These are phyloP conservation scores for Arctostaphylos glauca DNA, from an alignment of 148 eudicot genomes.

Conservation along the genomic window DNA sequence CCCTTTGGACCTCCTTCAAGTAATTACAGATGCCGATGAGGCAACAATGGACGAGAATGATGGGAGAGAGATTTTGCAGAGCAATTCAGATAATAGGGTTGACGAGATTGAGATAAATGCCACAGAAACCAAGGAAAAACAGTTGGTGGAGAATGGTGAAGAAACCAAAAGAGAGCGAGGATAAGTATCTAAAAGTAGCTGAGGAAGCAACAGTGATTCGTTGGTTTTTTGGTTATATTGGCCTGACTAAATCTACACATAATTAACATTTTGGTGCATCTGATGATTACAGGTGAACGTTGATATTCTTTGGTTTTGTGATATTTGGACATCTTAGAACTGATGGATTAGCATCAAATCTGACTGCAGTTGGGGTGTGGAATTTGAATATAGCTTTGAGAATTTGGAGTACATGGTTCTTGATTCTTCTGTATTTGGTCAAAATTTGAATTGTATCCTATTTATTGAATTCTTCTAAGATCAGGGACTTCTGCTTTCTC, in stretches of 20 bases:
- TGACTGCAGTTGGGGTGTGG: constrained; percentile 10
- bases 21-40: constrained; percentile 20
- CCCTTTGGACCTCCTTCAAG: constrained; percentile 42
- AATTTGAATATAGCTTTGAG: constrained; percentile 10
- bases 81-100: neutral
- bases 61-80: neutral
- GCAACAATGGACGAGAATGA: neutral
- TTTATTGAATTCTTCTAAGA: neutral
- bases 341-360: constrained; percentile 4
- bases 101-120: neutral
- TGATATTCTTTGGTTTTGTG: constrained; percentile 12
- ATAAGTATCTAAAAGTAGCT: neutral
- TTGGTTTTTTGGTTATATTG: neutral
- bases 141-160: neutral
- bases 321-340: neutral
- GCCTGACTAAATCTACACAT: neutral
- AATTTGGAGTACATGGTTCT: constrained; percentile 12
- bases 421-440: neutral
- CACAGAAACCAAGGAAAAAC: neutral
- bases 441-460: neutral
- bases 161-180: neutral
- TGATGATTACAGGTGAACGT: neutral
- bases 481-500: neutral
- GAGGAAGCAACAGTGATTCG: constrained; percentile 11
- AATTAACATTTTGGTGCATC: neutral